Evolutionary conservation across 352 stramenopile species (phyloP), one percentile per base, ranked within the genome.

Genomic region (Pythium periplocum): DNA sequence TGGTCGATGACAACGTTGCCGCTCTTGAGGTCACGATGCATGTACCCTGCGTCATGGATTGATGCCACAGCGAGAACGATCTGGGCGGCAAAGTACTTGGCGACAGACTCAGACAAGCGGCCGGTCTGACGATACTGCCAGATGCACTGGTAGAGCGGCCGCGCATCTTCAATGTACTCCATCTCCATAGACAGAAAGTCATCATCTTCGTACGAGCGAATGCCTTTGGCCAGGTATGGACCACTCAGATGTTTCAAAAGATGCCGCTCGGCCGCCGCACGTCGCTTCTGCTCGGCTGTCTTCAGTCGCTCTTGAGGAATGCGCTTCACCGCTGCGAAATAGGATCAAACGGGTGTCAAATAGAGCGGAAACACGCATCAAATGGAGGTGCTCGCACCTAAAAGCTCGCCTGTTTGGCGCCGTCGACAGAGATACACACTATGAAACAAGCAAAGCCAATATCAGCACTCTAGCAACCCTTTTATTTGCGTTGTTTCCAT

Each of bases 21-120:
- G 48, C 76, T 93, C 56, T 93, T 93, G 10, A 93, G 54, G 34
- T 93, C 83, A 11, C 83, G 78, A 49, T 93, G 80, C n/a, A 89
- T 60, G 40, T 68, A 87, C n/a, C 75, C 71, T 32, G 51, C 33
- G 4, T 40, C 55, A 48, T 93, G 80, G 2, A 93, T 32, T 50
- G 70, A 64, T 40, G 60, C 48, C 1, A 93, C 36, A 38, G 76
- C 80, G 38, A 90, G 53, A 41, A 89, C 78, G 40, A 93, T 57
- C 60, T 93, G 83, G 6, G 68, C 78, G 2, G 78, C 71, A 52
- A 88, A 83, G 54, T 76, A 75, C 47, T 68, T 80, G 2, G 78
- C 67, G 0, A 91, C 57, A 9, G 36, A 35, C 61, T 91, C 80
- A 0, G 78, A 64, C 35, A 91, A 84, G 6, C 41, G 62, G 2